phyloP scores from a whole-genome alignment of 805 yeast genomes.

The Candida awuae region DNA sequence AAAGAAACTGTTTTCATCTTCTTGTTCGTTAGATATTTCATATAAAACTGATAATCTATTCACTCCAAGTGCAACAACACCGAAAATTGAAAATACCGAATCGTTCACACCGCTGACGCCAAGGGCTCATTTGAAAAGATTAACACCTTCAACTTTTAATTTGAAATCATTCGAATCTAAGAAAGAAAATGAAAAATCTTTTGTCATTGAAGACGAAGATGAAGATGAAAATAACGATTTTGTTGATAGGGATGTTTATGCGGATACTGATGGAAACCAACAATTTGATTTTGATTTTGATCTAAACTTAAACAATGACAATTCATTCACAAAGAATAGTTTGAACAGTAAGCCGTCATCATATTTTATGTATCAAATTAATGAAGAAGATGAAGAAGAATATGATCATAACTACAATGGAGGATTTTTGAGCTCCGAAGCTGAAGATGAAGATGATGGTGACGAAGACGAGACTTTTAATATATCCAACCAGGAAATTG shows the following conservation, averaged over 20 bases:
- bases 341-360: not conserved
- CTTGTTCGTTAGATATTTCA: slow-evolving; percentile 24
- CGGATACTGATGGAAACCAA: slow-evolving; percentile 3
- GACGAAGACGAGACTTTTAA: slow-evolving; percentile 13
- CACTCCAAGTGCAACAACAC: not conserved
- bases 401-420: slow-evolving; percentile 9
- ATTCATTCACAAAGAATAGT: not conserved
- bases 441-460: slow-evolving; percentile 11
- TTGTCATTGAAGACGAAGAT: slow-evolving; percentile 1
- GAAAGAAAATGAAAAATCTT: not conserved
- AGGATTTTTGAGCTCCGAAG: slow-evolving; percentile 11
- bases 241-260: slow-evolving; percentile 7
- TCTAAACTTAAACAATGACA: not conserved
- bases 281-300: slow-evolving; percentile 1
- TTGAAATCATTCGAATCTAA: too few relatives aligned
- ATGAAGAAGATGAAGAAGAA: slow-evolving; percentile 14
- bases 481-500: slow-evolving; percentile 20
- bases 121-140: slow-evolving; percentile 5
- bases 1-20: slow-evolving; percentile 8
- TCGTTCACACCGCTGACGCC: not conserved
- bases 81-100: slow-evolving; percentile 1
- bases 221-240: not conserved
- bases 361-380: slow-evolving; percentile 8
- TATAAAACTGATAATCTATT: slow-evolving; percentile 21
- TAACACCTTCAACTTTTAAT: slow-evolving; percentile 15